Conservation (phyloP, 495 filamentous ascomycete species). For the Thozetella sp. region DNA sequence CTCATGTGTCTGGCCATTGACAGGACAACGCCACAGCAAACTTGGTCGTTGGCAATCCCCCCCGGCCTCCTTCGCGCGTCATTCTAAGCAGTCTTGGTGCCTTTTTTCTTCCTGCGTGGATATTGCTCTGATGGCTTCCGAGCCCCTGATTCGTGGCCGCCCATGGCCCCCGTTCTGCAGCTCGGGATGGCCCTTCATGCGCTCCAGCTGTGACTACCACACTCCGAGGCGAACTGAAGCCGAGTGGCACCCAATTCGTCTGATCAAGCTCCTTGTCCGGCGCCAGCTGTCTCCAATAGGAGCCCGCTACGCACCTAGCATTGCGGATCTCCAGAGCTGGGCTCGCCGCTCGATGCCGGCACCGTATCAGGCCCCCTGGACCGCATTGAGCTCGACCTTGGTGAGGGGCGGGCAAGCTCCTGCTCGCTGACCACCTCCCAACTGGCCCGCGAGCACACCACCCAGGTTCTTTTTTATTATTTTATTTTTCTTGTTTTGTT, state of each 20-base stretch:
- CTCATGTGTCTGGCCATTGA: neutral
- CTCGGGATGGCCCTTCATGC: constrained; percentile 3
- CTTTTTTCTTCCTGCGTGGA: neutral
- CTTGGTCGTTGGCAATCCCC: neutral
- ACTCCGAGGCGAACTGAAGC: neutral
- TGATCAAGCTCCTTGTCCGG: neutral
- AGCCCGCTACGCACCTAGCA: neutral
- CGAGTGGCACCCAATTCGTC: neutral
- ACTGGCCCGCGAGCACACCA: no score
- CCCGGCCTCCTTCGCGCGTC: neutral
- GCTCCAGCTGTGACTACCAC: neutral
- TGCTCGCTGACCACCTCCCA: no score
- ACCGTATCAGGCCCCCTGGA: neutral
- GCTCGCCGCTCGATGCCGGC: neutral
- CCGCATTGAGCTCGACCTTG: neutral
- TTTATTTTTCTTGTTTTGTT: no score
- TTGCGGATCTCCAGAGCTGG: neutral
- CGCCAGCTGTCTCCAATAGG: neutral
- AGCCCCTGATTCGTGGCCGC: neutral
- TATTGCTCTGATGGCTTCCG: neutral
- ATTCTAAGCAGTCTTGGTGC: neutral
- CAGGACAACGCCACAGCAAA: neutral
- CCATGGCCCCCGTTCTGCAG: no score
- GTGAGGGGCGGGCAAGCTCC: neutral
- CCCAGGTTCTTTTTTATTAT: no score